Evolutionary conservation across 1,284 basidiomycete genomes (phyloP).

Genomic region (Takashimella tepidaria): DNA sequence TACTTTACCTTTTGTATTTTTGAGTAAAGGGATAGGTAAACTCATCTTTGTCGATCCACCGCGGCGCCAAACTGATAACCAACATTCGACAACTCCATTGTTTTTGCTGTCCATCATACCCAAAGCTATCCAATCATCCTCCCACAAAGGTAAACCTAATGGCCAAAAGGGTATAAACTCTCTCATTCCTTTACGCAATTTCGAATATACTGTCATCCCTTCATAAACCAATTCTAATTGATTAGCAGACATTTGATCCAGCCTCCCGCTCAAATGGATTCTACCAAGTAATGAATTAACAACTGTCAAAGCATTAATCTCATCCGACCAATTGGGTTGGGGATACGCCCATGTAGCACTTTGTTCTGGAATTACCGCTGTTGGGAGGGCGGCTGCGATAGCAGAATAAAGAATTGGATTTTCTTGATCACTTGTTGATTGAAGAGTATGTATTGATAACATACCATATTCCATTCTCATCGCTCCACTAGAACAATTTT

Average conservation of each 20-base stretch:
- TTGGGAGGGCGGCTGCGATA: slow-evolving; percentile 3
- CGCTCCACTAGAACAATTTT: slow-evolving; percentile 6
- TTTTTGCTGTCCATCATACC: neutral
- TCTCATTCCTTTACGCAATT: neutral
- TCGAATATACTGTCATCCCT: slow-evolving; percentile 3
- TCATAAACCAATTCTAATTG: slow-evolving; percentile 5
- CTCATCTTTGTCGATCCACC: neutral
- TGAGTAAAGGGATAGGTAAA: neutral
- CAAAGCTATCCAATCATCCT: slow-evolving; percentile 6
- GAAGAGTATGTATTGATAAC: slow-evolving; percentile 3
- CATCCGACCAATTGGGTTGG: slow-evolving; percentile 4
- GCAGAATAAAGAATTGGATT: slow-evolving; percentile 5
- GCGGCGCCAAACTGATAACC: neutral
- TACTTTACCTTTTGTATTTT: neutral
- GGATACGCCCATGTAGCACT: slow-evolving; percentile 7
- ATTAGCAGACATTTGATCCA: neutral
- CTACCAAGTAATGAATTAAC: slow-evolving; percentile 4
- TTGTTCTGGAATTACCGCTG: slow-evolving; percentile 6
- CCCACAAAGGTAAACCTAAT: slow-evolving; percentile 1
- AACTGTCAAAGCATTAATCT: slow-evolving; percentile 8
- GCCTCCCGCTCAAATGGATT: slow-evolving; percentile 5
- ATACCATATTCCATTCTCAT: slow-evolving; percentile 5
- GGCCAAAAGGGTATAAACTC: slow-evolving; percentile 3
- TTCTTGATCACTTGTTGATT: slow-evolving; percentile 8
- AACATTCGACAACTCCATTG: neutral